Conservation (phyloP, 2,329 filamentous ascomycete species). For the Pestalotiopsis sp. region DNA sequence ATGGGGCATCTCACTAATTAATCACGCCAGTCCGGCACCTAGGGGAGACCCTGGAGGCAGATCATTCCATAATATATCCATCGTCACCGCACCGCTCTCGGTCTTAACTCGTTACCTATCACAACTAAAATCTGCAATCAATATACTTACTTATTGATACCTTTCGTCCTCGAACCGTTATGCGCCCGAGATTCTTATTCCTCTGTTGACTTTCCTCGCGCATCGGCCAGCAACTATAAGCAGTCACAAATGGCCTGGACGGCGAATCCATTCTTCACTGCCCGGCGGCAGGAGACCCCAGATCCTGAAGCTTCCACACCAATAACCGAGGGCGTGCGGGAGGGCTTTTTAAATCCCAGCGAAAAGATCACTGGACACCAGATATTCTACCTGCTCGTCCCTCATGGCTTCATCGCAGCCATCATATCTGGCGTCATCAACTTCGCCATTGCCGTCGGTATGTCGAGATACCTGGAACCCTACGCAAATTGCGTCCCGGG, state of each 20-base stretch:
- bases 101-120: background rate
- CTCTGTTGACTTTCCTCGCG: background rate
- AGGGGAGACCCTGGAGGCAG: background rate
- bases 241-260: constrained; percentile 3
- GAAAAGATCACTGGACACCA: constrained; percentile 42
- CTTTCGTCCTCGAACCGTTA: background rate
- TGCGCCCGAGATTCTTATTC: background rate
- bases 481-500: constrained; percentile 4
- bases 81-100: background rate
- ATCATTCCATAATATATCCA: background rate
- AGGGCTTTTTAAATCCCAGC: constrained; percentile 30
- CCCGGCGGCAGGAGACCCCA: background rate
- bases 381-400: constrained; percentile 47
- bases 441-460: constrained; percentile 52
- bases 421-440: constrained; percentile 51
- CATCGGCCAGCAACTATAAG: background rate
- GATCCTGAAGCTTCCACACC: constrained; percentile 4
- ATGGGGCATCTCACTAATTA: background rate
- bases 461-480: constrained; percentile 11
- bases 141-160: background rate
- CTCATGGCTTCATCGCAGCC: constrained; percentile 47
- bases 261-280: constrained; percentile 6
- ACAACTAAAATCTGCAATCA: background rate
- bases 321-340: background rate
- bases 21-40: constrained; percentile 4